Evolutionary conservation across 768 basidiomycete genomes (phyloP), one percentile per base, ranked within the genome.

Genomic region (Boletus subcaerulescens): DNA sequence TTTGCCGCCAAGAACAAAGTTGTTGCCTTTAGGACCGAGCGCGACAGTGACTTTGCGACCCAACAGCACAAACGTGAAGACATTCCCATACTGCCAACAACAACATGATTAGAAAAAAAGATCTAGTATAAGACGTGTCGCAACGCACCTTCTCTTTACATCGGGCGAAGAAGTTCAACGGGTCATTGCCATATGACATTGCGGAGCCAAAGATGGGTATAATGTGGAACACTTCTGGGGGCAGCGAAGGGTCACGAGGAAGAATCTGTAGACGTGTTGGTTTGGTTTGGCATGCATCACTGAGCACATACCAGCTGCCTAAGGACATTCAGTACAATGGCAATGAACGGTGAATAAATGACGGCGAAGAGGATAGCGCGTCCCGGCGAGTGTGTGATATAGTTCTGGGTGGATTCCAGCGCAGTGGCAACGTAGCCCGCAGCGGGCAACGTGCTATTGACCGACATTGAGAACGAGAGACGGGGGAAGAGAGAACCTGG

Each of bases 31-130:
- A 20, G 93, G 78, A 35, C 94, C 91, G 20, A 98, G 80, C 3
- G 92, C 86, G 48, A 95, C 94, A 3, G 96, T 98, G 60, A 98
- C 84, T 48, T 83, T 85, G 57, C 93, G 85, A 39, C 97, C 97
- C 51, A 98, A 74, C 9, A 99, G 74, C 40, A 94, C 77, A 74
- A 97, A 98, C 1, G 95, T 95, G 77, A 98, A 99, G n/a, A 98
- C 85, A 57, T 97, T 82, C 53, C 97, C 97, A 65, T 98, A 87
- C 97, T 99, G 55, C 13, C 22, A 48, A 43, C 26, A 55, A 33
- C 43, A 48, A 26, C 22, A 40, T 20, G 5, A 32, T 56, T 42
- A 18, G 18, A 33, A 24, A 32, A 22, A 24, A 33, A 29, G 18
- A 35, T 31, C 32, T 26, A 15, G 18, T 12, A 38, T 2, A 14